Evolutionary conservation across 257 asterid genomes (phyloP).

Genomic region (Gardenia jasminoides): DNA sequence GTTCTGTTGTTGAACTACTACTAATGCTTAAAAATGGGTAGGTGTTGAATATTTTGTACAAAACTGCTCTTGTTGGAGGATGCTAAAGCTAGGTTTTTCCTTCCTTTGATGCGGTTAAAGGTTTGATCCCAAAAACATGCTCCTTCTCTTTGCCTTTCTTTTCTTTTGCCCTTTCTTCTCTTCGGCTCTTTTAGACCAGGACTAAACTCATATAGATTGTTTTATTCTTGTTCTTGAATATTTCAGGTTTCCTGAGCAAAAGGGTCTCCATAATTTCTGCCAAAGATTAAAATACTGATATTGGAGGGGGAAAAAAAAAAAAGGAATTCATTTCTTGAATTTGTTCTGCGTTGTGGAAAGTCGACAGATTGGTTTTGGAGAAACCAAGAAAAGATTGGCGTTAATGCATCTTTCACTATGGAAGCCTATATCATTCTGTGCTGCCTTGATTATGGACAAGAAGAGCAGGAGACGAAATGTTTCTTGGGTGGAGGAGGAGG

Average conservation of each 20-base stretch:
- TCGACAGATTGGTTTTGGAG: conserved; percentile 11
- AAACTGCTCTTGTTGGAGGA: conserved; percentile 5
- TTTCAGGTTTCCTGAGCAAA: conserved; percentile 18
- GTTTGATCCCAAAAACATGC: conserved; percentile 14
- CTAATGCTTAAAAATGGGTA: conserved; percentile 9
- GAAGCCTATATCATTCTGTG: conserved; percentile 37
- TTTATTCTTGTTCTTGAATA: conserved; percentile 2
- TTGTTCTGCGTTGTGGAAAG: neutral
- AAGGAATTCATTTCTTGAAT: neutral
- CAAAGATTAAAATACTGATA: neutral
- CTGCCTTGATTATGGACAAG: conserved; percentile 30
- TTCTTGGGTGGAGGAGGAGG: conserved; percentile 13
- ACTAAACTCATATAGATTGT: neutral
- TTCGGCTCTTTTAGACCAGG: conserved; percentile 11
- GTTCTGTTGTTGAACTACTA: conserved; percentile 14
- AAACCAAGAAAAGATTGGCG: conserved; percentile 1
- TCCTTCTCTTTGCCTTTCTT: conserved; percentile 7
- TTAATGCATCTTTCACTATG: conserved; percentile 40
- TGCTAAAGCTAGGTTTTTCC: conserved; percentile 12
- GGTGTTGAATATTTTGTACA: conserved; percentile 15
- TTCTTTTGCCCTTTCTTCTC: neutral
- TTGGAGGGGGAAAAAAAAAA: neutral
- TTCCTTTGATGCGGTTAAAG: neutral
- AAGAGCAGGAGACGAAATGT: conserved; percentile 19
- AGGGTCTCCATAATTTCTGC: conserved; percentile 12